A percentile compares a stretch with the other conserved stretches of the same genome.
phyloP scores from a whole-genome alignment of 2,329 filamentous ascomycete species.

The Ilyonectria robusta region DNA sequence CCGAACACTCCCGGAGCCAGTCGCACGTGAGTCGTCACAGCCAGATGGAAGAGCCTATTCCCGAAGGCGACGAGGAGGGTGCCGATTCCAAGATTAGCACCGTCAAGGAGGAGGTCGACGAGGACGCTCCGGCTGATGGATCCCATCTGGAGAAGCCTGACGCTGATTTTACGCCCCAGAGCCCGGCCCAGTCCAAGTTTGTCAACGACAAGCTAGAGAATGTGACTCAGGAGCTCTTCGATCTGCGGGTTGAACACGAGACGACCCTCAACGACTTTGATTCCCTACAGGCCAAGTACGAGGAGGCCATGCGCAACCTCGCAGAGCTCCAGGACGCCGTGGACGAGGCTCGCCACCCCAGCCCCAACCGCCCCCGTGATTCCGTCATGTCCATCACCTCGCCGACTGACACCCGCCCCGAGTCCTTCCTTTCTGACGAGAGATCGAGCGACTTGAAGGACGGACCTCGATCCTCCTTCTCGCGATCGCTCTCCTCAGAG shows the following conservation, averaged over 20 bases:
- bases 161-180: conserved; percentile 63
- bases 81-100: conserved; percentile 48
- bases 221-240: conserved; percentile 91
- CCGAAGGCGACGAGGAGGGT: conserved; percentile 63
- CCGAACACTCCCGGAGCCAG: conserved; percentile 68
- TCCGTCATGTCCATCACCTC: conserved; percentile 69
- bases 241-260: conserved; percentile 92
- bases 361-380: conserved; percentile 64
- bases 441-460: conserved; percentile 80
- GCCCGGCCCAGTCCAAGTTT: conserved; percentile 85
- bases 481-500: conserved; percentile 94
- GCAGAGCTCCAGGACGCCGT: conserved; percentile 88
- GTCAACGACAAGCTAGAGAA: conserved; percentile 94
- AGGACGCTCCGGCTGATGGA: conserved; percentile 34
- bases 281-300: conserved; percentile 87
- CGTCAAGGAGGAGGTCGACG: conserved; percentile 52
- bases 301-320: conserved; percentile 85
- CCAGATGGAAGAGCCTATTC: conserved; percentile 68
- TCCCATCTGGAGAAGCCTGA: conserved; percentile 35
- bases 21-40: conserved; percentile 69
- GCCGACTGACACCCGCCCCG: conserved; percentile 70
- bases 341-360: conserved; percentile 81
- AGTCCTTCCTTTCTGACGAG: conserved; percentile 87
- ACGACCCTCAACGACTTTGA: conserved; percentile 85
- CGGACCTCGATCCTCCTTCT: conserved; percentile 75